phyloP scores from a whole-genome alignment of 2,329 filamentous ascomycete species.

The Thelonectria olida region DNA sequence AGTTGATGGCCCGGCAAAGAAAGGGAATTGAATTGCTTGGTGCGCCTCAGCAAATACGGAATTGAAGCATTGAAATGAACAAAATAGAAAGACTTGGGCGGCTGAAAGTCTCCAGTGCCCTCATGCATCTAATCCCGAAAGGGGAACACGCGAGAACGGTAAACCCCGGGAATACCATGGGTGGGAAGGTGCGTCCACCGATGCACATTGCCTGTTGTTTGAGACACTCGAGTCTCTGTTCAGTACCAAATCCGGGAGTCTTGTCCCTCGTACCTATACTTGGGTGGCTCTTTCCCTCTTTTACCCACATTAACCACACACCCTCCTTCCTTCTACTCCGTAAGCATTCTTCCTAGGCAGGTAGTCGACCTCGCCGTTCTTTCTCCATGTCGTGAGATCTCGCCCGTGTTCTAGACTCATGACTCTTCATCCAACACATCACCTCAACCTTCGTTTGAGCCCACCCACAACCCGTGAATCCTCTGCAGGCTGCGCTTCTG shows the following conservation, averaged over 20 bases:
- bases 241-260: neutral
- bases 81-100: slow-evolving; percentile 1
- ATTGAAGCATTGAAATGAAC: too few species aligned
- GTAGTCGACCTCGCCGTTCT: slow-evolving; percentile 1
- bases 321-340: slow-evolving; percentile 11
- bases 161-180: slow-evolving; percentile 30
- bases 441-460: slow-evolving; percentile 11
- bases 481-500: slow-evolving; percentile 2
- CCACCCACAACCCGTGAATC: slow-evolving; percentile 6
- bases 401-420: slow-evolving; percentile 33
- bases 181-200: slow-evolving; percentile 21
- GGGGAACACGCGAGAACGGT: slow-evolving; percentile 13
- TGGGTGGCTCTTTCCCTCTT: slow-evolving; percentile 9
- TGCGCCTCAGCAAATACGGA: too few species aligned
- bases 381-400: slow-evolving; percentile 20
- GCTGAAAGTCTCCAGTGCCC: slow-evolving; percentile 9
- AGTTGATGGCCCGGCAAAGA: slow-evolving; percentile 3
- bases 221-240: neutral
- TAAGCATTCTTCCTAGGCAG: neutral
- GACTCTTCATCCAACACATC: slow-evolving; percentile 15
- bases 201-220: neutral
- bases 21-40: neutral
- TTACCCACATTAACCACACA: slow-evolving; percentile 15
- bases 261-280: slow-evolving; percentile 16
- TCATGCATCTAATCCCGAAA: slow-evolving; percentile 2